Evolutionary conservation across 495 filamentous ascomycete genomes (phyloP).

Genomic region (Arthonia radiata): DNA sequence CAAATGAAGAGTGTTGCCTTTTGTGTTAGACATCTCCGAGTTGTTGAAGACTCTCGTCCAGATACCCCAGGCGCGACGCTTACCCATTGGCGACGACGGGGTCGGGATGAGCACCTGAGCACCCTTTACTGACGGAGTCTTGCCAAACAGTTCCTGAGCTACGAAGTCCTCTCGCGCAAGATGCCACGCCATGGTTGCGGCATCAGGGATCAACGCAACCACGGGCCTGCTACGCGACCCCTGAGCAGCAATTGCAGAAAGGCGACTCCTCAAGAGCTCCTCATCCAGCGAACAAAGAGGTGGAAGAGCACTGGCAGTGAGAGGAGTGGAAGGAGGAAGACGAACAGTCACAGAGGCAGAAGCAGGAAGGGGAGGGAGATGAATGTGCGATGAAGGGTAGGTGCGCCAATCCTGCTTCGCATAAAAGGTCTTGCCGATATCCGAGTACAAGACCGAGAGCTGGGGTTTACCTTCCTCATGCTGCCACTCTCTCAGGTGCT

Average conservation of each 20-base stretch:
- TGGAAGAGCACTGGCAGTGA: no score
- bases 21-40: constrained; percentile 11
- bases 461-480: constrained; percentile 17
- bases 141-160: constrained; percentile 24
- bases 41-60: constrained; percentile 56
- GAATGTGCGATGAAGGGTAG: constrained; percentile 44
- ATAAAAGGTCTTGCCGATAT: constrained; percentile 56
- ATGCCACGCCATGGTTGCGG: constrained; percentile 60
- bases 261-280: no score
- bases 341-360: constrained; percentile 3
- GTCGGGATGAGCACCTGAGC: constrained; percentile 28
- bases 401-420: constrained; percentile 56
- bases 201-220: constrained; percentile 50
- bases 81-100: no score
- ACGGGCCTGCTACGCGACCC: constrained; percentile 6
- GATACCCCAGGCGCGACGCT: constrained; percentile 40
- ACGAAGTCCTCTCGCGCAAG: constrained; percentile 71
- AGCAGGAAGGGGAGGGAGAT: constrained; percentile 24
- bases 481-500: constrained; percentile 26
- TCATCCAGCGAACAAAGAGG: no score
- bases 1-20: constrained; percentile 51
- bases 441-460: constrained; percentile 67
- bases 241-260: no score
- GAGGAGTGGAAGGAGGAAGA: no score
- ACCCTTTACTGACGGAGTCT: constrained; percentile 37